Conservation (phyloP, 805 yeast genomes). For the Metschnikowia orientalis region DNA sequence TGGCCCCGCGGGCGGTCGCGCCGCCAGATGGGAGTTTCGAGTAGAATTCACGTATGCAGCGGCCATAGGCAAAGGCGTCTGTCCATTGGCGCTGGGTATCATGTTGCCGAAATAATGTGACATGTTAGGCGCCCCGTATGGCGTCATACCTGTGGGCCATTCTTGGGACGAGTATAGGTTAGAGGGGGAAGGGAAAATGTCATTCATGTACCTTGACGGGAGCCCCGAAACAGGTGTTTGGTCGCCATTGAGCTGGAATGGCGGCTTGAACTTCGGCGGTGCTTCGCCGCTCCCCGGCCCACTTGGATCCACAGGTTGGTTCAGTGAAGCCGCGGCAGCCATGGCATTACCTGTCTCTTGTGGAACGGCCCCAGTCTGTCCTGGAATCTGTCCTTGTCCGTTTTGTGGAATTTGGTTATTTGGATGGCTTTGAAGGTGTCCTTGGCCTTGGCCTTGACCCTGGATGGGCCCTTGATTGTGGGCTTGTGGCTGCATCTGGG, state of each 20-base stretch:
- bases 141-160: constrained; percentile 41
- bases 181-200: constrained; percentile 78
- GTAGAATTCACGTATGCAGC: constrained; percentile 7
- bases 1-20: constrained; percentile 4
- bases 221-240: constrained; percentile 69
- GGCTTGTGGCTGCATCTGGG: background rate
- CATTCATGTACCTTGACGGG: constrained; percentile 68
- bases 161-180: constrained; percentile 58
- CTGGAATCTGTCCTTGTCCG: background rate
- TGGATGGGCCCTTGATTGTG: background rate
- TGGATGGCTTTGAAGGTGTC: background rate
- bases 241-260: constrained; percentile 37
- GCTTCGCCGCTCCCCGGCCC: constrained; percentile 8
- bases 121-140: constrained; percentile 25
- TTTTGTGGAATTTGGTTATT: background rate
- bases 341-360: constrained; percentile 5
- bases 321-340: constrained; percentile 1
- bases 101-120: constrained; percentile 37
- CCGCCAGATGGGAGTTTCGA: constrained; percentile 11
- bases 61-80: constrained; percentile 16
- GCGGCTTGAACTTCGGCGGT: constrained; percentile 15
- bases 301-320: constrained; percentile 1
- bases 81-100: constrained; percentile 24
- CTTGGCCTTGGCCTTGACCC: background rate
- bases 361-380: constrained; percentile 3